These are phyloP conservation scores for Curvularia verruculosa DNA, from an alignment of 2,329 filamentous ascomycete genomes.

Conservation along the genomic window DNA sequence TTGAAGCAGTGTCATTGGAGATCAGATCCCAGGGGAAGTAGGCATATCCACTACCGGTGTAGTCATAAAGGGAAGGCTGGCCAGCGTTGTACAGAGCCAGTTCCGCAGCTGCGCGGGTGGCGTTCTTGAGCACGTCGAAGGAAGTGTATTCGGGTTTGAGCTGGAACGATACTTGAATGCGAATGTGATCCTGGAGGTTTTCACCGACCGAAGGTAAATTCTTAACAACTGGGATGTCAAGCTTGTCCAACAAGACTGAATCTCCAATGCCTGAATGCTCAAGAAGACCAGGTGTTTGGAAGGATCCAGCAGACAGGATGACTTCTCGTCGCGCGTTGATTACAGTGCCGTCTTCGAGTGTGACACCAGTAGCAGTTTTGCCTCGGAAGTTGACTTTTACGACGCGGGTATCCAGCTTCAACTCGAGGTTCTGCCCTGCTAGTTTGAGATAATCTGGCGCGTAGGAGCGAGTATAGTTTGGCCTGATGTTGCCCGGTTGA, in stretches of 20 bases:
- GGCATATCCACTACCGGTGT: slow-evolving; percentile 49
- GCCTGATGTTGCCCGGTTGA: slow-evolving; percentile 58
- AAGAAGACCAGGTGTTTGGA: slow-evolving; percentile 35
- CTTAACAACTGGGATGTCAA: slow-evolving; percentile 29
- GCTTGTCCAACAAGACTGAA: slow-evolving; percentile 18
- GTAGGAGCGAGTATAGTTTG: slow-evolving; percentile 58
- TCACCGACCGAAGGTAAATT: slow-evolving; percentile 34
- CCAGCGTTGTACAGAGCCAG: slow-evolving; percentile 46
- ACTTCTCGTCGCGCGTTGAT: slow-evolving; percentile 40
- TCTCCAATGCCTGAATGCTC: slow-evolving; percentile 37
- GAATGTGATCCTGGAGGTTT: slow-evolving; percentile 45
- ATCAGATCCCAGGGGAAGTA: slow-evolving; percentile 54
- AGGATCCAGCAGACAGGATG: slow-evolving; percentile 36
- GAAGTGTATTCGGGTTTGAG: slow-evolving; percentile 32
- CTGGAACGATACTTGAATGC: slow-evolving; percentile 33
- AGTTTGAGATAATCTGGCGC: slow-evolving; percentile 54
- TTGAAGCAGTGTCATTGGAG: slow-evolving; percentile 39
- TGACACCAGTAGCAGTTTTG: slow-evolving; percentile 41
- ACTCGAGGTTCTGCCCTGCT: slow-evolving; percentile 52
- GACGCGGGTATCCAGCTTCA: slow-evolving; percentile 48
- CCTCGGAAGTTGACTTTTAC: slow-evolving; percentile 48
- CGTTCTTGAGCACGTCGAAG: slow-evolving; percentile 32
- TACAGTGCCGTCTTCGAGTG: slow-evolving; percentile 36
- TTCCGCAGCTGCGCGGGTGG: slow-evolving; percentile 49
- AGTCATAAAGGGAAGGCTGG: slow-evolving; percentile 49